Evolutionary conservation across 257 asterid genomes (phyloP), one percentile per base, ranked within the genome.

Genomic region (Rubia yunnanensis): DNA sequence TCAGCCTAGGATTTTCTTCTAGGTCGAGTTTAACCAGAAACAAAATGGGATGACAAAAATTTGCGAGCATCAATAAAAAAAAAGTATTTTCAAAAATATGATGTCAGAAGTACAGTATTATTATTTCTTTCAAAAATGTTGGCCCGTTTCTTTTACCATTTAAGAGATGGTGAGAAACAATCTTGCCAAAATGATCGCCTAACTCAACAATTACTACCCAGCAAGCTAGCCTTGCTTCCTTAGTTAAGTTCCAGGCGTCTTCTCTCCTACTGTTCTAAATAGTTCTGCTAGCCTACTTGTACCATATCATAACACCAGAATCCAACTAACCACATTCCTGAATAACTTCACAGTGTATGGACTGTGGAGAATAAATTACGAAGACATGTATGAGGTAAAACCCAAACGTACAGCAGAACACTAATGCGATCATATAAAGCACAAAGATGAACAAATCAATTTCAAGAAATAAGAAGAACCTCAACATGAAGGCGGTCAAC

Each of bases 401-500:
- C 57, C 11, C 27, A 20, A 50, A 20, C 10, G 1, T 17, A 35
- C 15, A 61, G 11, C 23, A 35, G 50, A 62, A 62, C 14, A 1
- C 58, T 64, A 50, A 18, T 10, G 20, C 15, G 28, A 13, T 41
- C 26, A 15, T 44, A n/a, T 15, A 27, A 39, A 27, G 20, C 7
- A n/a, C n/a, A 10, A 20, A 26, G 36, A 24, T 10, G 5, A 46
- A 28, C 54, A 30, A 46, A 28, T 48, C 28, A 27, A 28, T 2
- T 28, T 18, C 3, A 15, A 1, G 26, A 46, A 26, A 64, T 17
- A 26, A 44, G 34, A 39, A 13, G 11, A 48, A 94, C 99, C 96
- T 94, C 95, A 70, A 94, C 94, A n/a, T 85, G 78, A 14, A 94
- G 76, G 32, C 99, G 92, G 80, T 94, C 99, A 75, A 73, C 86